phyloP scores from a whole-genome alignment of 192 early-diverging fungal genomes.

The Backusella morwellensis region DNA sequence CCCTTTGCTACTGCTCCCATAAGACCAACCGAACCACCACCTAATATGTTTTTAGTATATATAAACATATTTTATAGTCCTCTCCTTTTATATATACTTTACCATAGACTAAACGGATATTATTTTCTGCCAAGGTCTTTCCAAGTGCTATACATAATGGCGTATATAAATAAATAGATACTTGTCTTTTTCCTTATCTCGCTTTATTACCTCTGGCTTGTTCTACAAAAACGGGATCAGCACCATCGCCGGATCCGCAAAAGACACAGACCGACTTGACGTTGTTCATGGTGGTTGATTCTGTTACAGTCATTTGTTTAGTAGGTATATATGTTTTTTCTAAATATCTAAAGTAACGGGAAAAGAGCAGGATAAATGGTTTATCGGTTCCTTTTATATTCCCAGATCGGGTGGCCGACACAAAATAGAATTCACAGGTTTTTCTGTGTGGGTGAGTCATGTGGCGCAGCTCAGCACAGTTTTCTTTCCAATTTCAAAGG shows the following conservation, averaged over 20 bases:
- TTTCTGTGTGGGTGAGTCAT: too few relatives aligned
- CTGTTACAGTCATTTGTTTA: neutral
- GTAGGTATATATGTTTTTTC: neutral
- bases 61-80: neutral
- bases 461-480: too few relatives aligned
- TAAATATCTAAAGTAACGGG: neutral
- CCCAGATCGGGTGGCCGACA: too few relatives aligned
- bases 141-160: slow-evolving; percentile 45
- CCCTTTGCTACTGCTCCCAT: slow-evolving; percentile 84
- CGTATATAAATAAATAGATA: neutral
- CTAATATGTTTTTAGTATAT: slow-evolving; percentile 12
- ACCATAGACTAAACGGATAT: slow-evolving; percentile 69
- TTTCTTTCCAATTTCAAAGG: too few relatives aligned
- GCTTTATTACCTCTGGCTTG: slow-evolving; percentile 38
- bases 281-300: neutral
- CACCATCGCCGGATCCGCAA: slow-evolving; percentile 24
- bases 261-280: slow-evolving; percentile 26
- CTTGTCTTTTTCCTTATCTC: neutral
- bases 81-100: slow-evolving; percentile 8
- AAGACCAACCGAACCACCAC: slow-evolving; percentile 64
- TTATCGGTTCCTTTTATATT: too few relatives aligned
- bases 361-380: neutral
- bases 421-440: too few relatives aligned
- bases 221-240: slow-evolving; percentile 41
- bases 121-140: slow-evolving; percentile 46